phyloP scores from a whole-genome alignment of 1,284 basidiomycete species.

The Rhodotorula sp. region DNA sequence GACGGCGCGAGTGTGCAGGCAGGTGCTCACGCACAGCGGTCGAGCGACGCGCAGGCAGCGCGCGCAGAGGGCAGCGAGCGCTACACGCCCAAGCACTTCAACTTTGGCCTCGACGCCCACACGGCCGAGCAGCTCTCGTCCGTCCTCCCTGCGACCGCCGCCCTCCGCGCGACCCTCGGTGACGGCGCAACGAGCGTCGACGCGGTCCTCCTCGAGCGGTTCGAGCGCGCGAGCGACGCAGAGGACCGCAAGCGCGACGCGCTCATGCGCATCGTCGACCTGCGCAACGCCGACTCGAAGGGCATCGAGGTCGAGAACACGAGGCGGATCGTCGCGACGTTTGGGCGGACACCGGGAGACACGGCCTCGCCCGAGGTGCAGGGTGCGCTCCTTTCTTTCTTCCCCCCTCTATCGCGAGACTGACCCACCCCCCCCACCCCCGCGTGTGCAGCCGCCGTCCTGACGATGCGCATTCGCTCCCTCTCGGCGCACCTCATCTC shows the following conservation, averaged over 20 bases:
- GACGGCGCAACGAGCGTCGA: slow-evolving; percentile 35
- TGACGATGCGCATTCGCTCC: slow-evolving; percentile 83
- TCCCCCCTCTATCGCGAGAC: no score
- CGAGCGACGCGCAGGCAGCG: background rate
- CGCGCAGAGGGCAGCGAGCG: slow-evolving; percentile 3
- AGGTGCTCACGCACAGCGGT: no score
- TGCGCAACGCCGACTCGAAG: slow-evolving; percentile 80
- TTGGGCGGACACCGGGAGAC: slow-evolving; percentile 74
- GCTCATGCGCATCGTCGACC: slow-evolving; percentile 73
- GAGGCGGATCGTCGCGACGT: slow-evolving; percentile 72
- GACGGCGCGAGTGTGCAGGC: slow-evolving; percentile 17
- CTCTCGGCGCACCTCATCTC: slow-evolving; percentile 70
- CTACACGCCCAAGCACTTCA: slow-evolving; percentile 52
- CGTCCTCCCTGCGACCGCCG: slow-evolving; percentile 48
- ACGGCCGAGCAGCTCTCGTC: slow-evolving; percentile 52
- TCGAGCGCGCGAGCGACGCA: slow-evolving; percentile 39
- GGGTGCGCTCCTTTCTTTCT: slow-evolving; percentile 59
- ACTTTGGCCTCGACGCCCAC: slow-evolving; percentile 61
- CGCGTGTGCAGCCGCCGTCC: slow-evolving; percentile 67
- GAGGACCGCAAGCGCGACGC: slow-evolving; percentile 65
- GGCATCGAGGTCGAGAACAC: slow-evolving; percentile 86
- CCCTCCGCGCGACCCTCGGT: slow-evolving; percentile 49
- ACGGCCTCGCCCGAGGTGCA: slow-evolving; percentile 84
- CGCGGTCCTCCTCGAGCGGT: slow-evolving; percentile 34
- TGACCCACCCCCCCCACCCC: background rate